These are phyloP conservation scores for Bacidia rubella DNA, from an alignment of 495 filamentous ascomycete species.

Conservation along the genomic window DNA sequence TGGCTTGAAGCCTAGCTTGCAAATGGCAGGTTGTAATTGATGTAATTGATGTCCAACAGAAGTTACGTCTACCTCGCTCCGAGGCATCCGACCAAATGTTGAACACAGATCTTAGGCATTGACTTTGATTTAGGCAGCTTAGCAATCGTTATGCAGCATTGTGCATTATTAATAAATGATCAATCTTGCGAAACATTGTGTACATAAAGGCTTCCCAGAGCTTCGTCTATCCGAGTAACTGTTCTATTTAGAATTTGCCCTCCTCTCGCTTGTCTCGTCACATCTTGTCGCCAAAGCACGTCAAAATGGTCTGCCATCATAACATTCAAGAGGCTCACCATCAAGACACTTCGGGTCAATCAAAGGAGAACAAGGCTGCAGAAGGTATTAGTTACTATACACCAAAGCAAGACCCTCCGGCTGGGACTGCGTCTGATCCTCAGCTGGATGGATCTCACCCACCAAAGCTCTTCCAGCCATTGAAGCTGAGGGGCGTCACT, in stretches of 20 bases:
- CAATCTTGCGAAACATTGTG: too few species aligned
- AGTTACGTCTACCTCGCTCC: too few species aligned
- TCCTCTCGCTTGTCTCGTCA: not conserved
- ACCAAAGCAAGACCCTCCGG: slow-evolving; percentile 47
- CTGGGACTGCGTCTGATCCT: slow-evolving; percentile 50
- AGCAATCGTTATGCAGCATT: too few species aligned
- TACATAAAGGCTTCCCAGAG: too few species aligned
- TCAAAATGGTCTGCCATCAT: slow-evolving; percentile 15
- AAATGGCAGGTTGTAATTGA: too few species aligned
- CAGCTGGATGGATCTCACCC: slow-evolving; percentile 41
- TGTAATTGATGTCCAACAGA: too few species aligned
- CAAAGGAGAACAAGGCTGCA: slow-evolving; percentile 30
- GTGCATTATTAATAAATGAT: too few species aligned
- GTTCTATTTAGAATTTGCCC: not conserved
- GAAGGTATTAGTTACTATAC: slow-evolving; percentile 54
- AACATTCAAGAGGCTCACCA: slow-evolving; percentile 15
- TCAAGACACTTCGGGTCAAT: slow-evolving; percentile 13
- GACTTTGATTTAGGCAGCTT: too few species aligned
- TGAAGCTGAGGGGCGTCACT: slow-evolving; percentile 42
- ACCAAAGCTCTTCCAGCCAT: slow-evolving; percentile 57
- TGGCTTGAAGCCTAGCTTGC: too few species aligned
- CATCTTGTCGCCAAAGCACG: not conserved
- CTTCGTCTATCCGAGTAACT: too few species aligned
- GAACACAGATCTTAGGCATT: too few species aligned
- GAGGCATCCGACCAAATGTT: too few species aligned